These are phyloP conservation scores for Corynespora cassiicola DNA, from an alignment of 2,329 filamentous ascomycete species.

Conservation along the genomic window DNA sequence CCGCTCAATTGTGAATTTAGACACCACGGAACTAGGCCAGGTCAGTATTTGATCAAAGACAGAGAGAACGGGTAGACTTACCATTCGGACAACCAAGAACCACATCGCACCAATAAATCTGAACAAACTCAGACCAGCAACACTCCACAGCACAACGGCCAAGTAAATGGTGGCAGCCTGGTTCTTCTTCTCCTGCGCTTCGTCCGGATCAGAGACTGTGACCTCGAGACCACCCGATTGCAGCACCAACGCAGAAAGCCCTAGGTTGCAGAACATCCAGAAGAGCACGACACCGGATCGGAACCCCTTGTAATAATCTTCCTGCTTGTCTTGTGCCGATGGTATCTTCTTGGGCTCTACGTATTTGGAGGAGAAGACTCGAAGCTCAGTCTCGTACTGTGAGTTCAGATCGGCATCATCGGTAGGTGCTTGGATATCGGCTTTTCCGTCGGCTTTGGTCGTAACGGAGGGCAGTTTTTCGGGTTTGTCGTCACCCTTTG, in stretches of 20 bases:
- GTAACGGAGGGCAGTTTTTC: slow-evolving; percentile 88
- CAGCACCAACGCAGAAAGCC: slow-evolving; percentile 82
- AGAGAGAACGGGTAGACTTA: slow-evolving; percentile 28
- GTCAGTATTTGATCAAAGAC: background rate
- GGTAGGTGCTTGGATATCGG: slow-evolving; percentile 82
- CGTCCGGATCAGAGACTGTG: slow-evolving; percentile 44
- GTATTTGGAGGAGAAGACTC: slow-evolving; percentile 75
- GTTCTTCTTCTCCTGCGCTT: slow-evolving; percentile 53
- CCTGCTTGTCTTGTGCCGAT: slow-evolving; percentile 77
- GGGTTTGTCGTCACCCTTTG: slow-evolving; percentile 95
- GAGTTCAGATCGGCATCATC: slow-evolving; percentile 95
- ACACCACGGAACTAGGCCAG: slow-evolving; percentile 58
- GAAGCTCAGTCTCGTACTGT: slow-evolving; percentile 87
- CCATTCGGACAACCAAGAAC: slow-evolving; percentile 74
- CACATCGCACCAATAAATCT: slow-evolving; percentile 88
- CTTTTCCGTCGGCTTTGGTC: slow-evolving; percentile 93
- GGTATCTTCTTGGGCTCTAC: slow-evolving; percentile 72
- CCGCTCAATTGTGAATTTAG: too few relatives aligned
- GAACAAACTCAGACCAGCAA: slow-evolving; percentile 82
- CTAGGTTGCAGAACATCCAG: slow-evolving; percentile 98
- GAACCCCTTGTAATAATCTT: slow-evolving; percentile 98
- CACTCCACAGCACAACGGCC: slow-evolving; percentile 85
- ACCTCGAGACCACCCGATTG: slow-evolving; percentile 81
- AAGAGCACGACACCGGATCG: slow-evolving; percentile 87
- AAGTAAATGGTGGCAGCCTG: slow-evolving; percentile 81